Evolutionary conservation across 2,329 filamentous ascomycete genomes (phyloP).

Genomic region (Pseudophaeomoniella oleicola): DNA sequence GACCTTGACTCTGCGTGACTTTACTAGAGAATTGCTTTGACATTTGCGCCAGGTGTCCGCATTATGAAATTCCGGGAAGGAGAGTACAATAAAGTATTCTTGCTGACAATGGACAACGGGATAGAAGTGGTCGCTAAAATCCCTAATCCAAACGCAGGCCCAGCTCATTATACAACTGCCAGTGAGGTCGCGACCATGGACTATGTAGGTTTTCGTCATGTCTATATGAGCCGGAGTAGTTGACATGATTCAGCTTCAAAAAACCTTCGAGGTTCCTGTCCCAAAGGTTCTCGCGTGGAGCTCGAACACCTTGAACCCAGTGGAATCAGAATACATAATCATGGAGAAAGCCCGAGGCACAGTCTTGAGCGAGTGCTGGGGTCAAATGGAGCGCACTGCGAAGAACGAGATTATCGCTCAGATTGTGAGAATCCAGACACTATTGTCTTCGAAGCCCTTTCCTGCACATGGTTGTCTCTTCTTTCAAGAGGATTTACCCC

Average conservation of each 20-base stretch:
- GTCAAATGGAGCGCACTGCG: background rate
- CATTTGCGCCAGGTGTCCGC: background rate
- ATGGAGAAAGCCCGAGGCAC: background rate
- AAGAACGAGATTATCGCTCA: background rate
- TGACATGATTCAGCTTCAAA: background rate
- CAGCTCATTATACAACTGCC: constrained; percentile 7
- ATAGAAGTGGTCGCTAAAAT: constrained; percentile 10
- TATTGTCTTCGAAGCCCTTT: background rate
- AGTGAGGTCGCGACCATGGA: constrained; percentile 12
- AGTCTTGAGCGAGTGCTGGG: background rate
- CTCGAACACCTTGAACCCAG: background rate
- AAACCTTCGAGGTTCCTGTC: background rate
- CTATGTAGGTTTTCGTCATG: constrained; percentile 4
- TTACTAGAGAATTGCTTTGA: background rate
- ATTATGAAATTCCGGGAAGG: constrained; percentile 9
- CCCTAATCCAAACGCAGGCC: constrained; percentile 11
- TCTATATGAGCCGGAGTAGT: background rate
- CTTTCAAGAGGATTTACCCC: background rate
- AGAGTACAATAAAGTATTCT: constrained; percentile 10
- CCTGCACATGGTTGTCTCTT: background rate
- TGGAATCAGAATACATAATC: background rate
- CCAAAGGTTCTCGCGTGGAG: background rate
- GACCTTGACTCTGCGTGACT: background rate
- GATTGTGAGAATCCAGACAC: background rate
- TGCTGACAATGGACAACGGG: constrained; percentile 10